Conservation (phyloP, 1,284 basidiomycete species). For the Kalmanozyma brasiliensis region DNA sequence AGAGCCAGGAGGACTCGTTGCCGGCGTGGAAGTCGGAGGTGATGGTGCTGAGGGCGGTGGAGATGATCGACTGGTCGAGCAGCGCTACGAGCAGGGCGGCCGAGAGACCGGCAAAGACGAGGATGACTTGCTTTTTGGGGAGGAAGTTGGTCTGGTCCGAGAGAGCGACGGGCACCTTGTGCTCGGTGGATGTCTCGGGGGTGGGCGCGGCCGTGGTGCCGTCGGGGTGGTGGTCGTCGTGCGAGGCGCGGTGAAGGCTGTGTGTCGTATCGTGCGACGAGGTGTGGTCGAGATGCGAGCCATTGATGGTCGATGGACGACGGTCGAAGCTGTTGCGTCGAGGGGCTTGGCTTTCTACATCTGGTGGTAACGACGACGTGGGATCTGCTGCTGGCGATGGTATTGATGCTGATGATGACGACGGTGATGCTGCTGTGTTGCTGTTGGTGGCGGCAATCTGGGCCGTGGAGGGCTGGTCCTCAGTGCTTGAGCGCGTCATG, state of each 20-base stretch:
- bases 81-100: constrained; percentile 60
- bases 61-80: constrained; percentile 67
- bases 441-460: neutral
- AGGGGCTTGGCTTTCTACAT: constrained; percentile 10
- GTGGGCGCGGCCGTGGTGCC: constrained; percentile 29
- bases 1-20: constrained; percentile 70
- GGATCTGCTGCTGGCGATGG: constrained; percentile 8
- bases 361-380: constrained; percentile 20
- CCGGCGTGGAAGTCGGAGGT: constrained; percentile 47
- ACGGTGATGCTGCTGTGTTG: neutral
- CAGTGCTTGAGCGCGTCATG: constrained; percentile 10
- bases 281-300: constrained; percentile 13
- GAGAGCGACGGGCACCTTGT: constrained; percentile 65
- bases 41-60: constrained; percentile 67
- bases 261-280: constrained; percentile 8
- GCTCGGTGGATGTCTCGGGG: constrained; percentile 29
- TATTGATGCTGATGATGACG: constrained; percentile 4
- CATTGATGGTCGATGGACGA: constrained; percentile 1
- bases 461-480: constrained; percentile 7
- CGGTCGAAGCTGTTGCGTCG: constrained; percentile 6
- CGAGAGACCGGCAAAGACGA: constrained; percentile 76
- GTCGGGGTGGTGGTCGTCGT: constrained; percentile 13
- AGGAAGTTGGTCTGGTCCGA: constrained; percentile 82
- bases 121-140: constrained; percentile 75
- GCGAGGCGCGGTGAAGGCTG: constrained; percentile 11